These are phyloP conservation scores for Trichoderma cornu-damae DNA, from an alignment of 2,329 filamentous ascomycete species.

Conservation along the genomic window DNA sequence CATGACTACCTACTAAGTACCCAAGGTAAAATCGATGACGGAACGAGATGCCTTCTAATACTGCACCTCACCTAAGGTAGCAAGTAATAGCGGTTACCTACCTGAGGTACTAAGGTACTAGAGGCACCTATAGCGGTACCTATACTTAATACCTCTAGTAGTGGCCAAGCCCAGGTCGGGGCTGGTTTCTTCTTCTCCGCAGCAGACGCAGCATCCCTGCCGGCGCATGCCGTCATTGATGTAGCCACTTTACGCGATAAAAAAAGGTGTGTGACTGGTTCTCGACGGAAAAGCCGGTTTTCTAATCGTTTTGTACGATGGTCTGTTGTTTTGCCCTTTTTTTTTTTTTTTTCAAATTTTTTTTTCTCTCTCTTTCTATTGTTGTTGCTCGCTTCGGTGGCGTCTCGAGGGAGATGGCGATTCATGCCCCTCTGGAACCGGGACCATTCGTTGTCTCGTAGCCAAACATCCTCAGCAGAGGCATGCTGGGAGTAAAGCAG, in stretches of 20 bases:
- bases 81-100: neutral
- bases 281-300: conserved; percentile 7
- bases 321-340: too few species aligned
- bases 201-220: conserved; percentile 12
- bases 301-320: neutral
- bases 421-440: neutral
- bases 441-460: too few species aligned
- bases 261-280: neutral
- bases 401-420: neutral
- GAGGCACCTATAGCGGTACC: neutral
- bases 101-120: too few species aligned
- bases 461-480: too few species aligned
- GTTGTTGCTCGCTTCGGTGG: neutral
- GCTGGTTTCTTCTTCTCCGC: conserved; percentile 5
- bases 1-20: too few species aligned
- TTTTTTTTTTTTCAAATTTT: too few species aligned
- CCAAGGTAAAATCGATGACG: too few species aligned
- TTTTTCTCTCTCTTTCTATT: too few species aligned
- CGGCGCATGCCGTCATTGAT: conserved; percentile 17
- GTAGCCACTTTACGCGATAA: conserved; percentile 22
- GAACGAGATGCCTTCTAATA: too few species aligned
- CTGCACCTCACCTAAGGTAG: too few species aligned
- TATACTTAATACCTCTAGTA: neutral
- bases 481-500: too few species aligned
- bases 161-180: neutral